Percentiles rank a stretch among this genome's conserved stretches.
phyloP scores from a whole-genome alignment of 2,329 filamentous ascomycete species.

The Scedosporium minutisporum region DNA sequence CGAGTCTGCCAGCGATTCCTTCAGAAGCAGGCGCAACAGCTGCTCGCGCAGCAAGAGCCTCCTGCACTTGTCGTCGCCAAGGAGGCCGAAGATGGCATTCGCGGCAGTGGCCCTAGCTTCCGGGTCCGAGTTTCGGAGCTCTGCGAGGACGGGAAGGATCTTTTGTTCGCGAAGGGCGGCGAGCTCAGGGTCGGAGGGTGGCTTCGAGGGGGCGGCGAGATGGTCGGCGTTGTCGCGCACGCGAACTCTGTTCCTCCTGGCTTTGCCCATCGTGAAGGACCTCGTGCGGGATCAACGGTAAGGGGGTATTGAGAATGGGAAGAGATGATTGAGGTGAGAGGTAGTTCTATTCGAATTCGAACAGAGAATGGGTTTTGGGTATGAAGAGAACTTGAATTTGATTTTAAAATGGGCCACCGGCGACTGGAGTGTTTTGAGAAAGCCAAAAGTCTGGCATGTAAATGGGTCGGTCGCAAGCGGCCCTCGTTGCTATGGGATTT shows the following conservation, averaged over 20 bases:
- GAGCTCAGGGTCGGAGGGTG: conserved; percentile 53
- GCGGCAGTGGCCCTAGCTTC: conserved; percentile 52
- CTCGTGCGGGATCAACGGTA: background rate
- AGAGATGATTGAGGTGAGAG: no score
- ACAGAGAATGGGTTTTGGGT: no score
- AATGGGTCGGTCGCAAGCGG: background rate
- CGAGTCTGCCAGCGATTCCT: conserved; percentile 53
- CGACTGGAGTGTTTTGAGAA: background rate
- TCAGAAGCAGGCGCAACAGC: conserved; percentile 53
- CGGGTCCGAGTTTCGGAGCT: conserved; percentile 49
- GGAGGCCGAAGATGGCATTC: conserved; percentile 49
- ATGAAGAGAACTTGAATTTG: no score
- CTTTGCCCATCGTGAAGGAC: conserved; percentile 44
- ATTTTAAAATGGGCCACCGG: no score
- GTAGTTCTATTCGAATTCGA: no score
- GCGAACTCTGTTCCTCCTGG: conserved; percentile 42
- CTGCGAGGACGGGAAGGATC: conserved; percentile 53
- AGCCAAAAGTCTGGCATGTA: background rate
- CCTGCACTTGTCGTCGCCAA: conserved; percentile 51
- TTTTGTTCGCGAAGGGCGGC: conserved; percentile 52
- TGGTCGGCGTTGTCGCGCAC: conserved; percentile 42
- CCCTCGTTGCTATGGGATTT: background rate
- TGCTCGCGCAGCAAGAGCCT: conserved; percentile 58
- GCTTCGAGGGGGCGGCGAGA: conserved; percentile 48
- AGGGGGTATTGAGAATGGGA: background rate